Percentiles rank a stretch among this genome's conserved stretches.
Evolutionary conservation across 2,329 filamentous ascomycete genomes (phyloP).

Genomic region (Thermochaetoides dissita): DNA sequence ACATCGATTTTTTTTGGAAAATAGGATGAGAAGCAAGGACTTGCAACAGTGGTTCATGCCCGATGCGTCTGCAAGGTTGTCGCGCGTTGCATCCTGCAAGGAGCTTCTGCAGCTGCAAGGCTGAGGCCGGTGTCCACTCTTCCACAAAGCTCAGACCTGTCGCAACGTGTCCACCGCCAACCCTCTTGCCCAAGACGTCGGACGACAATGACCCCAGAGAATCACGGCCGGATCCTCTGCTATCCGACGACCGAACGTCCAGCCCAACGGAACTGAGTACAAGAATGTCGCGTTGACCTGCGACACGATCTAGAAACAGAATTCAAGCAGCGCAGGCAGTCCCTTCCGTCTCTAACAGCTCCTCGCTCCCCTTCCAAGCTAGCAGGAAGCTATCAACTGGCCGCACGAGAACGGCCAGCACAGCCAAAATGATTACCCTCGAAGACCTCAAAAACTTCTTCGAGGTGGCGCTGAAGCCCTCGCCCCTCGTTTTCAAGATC

Average conservation of each 20-base stretch:
- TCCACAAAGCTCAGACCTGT: too few species aligned
- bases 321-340: not conserved
- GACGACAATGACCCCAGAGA: conserved; percentile 12
- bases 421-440: conserved; percentile 7
- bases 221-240: conserved; percentile 1
- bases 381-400: not conserved
- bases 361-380: not conserved
- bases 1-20: too few species aligned
- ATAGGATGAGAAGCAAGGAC: too few species aligned
- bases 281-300: conserved; percentile 5
- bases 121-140: not conserved
- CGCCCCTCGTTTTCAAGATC: conserved; percentile 47
- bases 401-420: not conserved
- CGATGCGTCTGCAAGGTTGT: too few species aligned
- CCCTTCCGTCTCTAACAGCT: not conserved
- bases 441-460: conserved; percentile 22
- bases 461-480: conserved; percentile 46
- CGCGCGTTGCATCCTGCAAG: not conserved
- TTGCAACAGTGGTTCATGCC: too few species aligned
- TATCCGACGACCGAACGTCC: conserved; percentile 1
- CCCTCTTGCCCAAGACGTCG: not conserved
- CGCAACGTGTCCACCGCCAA: too few species aligned
- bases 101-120: conserved; percentile 1
- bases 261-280: not conserved
- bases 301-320: not conserved